Base-by-base conservation (phyloP, 352 stramenopile genomes). In the Pythium diclinum region DNA sequence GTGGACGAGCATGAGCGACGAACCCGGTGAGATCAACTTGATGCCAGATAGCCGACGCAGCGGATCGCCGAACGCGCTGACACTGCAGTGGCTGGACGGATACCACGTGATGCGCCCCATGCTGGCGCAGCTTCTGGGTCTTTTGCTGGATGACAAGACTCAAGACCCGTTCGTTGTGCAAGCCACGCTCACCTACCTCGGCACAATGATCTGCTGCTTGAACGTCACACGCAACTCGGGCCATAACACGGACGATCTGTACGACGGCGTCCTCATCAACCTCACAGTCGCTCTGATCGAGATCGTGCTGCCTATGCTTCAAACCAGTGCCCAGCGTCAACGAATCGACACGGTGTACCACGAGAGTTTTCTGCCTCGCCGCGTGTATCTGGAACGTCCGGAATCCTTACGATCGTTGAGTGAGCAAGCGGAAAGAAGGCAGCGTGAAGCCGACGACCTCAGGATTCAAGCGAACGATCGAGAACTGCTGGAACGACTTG, bases 231-330 rank as follows among this genome's bases (percentile, higher is more conserved):
- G 74, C n/a, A 75, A 73, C 53, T 68, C 75, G 6, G 75, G 76
- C 13, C 72, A 85, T n/a, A 63, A 42, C 25, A 61, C 19, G n/a
- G 76, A 81, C 42, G 77, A 89, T 58, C 66, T 76, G 21, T 68
- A 88, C 46, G 84, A 92, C 53, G 84, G 84, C 2, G 80, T 91
- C 33, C 63, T 92, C 48, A 76, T 88, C 33, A 92, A 92, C 65
- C 55, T 92, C 42, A 80, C 67, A 3, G 73, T 73, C 3, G 78
- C 79, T 44, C 59, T 91, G 6, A 73, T 89, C 2, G 61, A 74
- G 28, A 56, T 80, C 17, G 70, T 74, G 11, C 57, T 83, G 2
- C 69, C 72, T n/a, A 46, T 79, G n/a, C 46, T 87, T 8, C 55
- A 74, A 7, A 68, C 74, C 2, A 70, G 60, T 21, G 51, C 68